Base-by-base conservation (phyloP, 2,329 filamentous ascomycete genomes). In the Claviceps sorghi region DNA sequence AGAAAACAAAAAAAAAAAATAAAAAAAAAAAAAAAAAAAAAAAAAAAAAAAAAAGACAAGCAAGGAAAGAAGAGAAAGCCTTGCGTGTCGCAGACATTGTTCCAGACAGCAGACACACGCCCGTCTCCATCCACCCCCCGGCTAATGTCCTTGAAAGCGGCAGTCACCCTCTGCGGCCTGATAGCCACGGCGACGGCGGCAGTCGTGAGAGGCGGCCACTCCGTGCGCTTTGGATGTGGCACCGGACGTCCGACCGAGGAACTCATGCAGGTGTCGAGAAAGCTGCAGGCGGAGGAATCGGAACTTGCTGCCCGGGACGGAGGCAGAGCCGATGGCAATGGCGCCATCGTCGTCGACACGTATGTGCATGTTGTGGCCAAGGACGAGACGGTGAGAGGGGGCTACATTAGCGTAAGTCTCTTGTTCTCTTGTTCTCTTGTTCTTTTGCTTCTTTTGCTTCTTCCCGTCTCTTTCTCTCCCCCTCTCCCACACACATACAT, bases 291-390 rank as follows among this genome's bases (percentile, higher is more conserved):
- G 6, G 13, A 4, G 29, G 49, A 50, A 22, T 38, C 40, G 9
- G 49, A 44, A 4, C 40, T 50, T 4, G 13, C 29, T 19, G 38
- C 30, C 29, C 49, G 40, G 29, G 49, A 40, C 17, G 17, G 32
- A 4, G 9, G 1, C 6, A 17, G n/a, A 2, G 9, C 3, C 2
- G n/a, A 13, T 3, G 11, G 13, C 7, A 22, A 10, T 6, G 42
- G 21, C 13, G 40, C n/a, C 13, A 50, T 50, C 17, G 26, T 32
- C 10, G 22, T 50, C 8, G 36, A 50, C 21, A 36, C 29, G 9
- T 50, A 50, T 26, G n/a, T 50, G 15, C 49, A 50, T 22, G 49
- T 50, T 15, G 40, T 50, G 34, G 26, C 49, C 9, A 26, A 30
- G n/a, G 49, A 50, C 10, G 4, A 44, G 7, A 50, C 49, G 3